A percentile compares a stretch with the other conserved stretches of the same genome.
Conservation (phyloP, 148 eudicot genomes). For the Rhododendron ferrugineum region DNA sequence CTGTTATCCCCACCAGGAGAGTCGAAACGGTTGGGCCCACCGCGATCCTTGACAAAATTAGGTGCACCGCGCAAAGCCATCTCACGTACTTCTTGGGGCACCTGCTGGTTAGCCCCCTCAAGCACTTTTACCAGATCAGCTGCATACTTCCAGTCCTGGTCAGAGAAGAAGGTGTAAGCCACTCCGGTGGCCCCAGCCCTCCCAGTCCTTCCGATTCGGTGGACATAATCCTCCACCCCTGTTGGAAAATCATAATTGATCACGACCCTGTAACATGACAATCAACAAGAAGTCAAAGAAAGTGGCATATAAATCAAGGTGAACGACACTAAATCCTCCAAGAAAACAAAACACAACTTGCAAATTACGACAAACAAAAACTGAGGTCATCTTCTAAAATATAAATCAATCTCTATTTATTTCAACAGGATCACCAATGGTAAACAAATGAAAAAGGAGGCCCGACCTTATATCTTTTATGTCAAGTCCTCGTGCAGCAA, state of each 20-base stretch:
- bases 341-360: background rate
- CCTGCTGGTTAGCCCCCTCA: conserved; percentile 93
- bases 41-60: conserved; percentile 51
- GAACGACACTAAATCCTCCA: background rate
- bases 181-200: conserved; percentile 96
- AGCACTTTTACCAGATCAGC: conserved; percentile 71
- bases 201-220: conserved; percentile 97
- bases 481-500: conserved; percentile 98
- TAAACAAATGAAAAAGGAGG: background rate
- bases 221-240: conserved; percentile 97
- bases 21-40: conserved; percentile 53
- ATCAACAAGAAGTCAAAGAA: background rate
- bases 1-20: conserved; percentile 47
- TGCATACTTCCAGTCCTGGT: conserved; percentile 93
- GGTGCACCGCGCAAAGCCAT: conserved; percentile 80
- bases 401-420: background rate
- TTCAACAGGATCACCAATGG: background rate
- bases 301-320: background rate
- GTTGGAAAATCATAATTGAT: conserved; percentile 94
- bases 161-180: conserved; percentile 86
- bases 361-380: too few relatives aligned
- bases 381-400: background rate
- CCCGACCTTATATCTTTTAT: conserved; percentile 81
- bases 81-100: conserved; percentile 76
- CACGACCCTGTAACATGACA: conserved; percentile 56